These are phyloP conservation scores for Orbilia quercus DNA, from an alignment of 2,329 filamentous ascomycete genomes.

Conservation along the genomic window DNA sequence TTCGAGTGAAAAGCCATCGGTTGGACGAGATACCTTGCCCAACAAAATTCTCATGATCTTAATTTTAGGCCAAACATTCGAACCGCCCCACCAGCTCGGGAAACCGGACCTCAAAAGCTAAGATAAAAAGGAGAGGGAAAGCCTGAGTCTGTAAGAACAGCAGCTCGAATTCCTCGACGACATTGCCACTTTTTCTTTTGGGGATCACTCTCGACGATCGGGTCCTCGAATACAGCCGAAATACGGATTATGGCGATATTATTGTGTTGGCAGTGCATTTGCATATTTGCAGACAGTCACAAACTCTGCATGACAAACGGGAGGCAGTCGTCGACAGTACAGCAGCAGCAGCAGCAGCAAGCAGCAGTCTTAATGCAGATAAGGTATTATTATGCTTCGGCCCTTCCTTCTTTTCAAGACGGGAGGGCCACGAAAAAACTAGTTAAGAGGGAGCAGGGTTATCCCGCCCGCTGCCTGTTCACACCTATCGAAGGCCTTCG, in stretches of 20 bases:
- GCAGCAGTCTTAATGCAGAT: slow-evolving; percentile 45
- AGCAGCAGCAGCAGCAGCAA: no score
- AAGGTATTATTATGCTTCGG: slow-evolving; percentile 53
- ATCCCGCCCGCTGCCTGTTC: slow-evolving; percentile 54
- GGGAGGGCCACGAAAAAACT: slow-evolving; percentile 56
- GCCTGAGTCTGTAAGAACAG: neutral
- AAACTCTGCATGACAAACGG: slow-evolving; percentile 21
- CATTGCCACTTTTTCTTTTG: slow-evolving; percentile 11
- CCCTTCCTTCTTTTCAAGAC: slow-evolving; percentile 49
- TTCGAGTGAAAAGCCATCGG: slow-evolving; percentile 46
- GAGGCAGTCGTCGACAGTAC: neutral
- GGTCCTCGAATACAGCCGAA: slow-evolving; percentile 38
- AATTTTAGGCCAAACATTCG: slow-evolving; percentile 48
- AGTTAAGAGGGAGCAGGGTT: slow-evolving; percentile 55
- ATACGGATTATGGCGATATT: slow-evolving; percentile 30
- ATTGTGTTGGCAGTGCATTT: slow-evolving; percentile 54
- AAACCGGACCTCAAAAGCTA: slow-evolving; percentile 16
- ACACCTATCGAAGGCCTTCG: slow-evolving; percentile 54
- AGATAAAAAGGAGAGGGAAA: slow-evolving; percentile 31
- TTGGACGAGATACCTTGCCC: slow-evolving; percentile 49
- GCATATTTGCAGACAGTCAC: slow-evolving; percentile 13
- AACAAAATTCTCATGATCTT: slow-evolving; percentile 55
- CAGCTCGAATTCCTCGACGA: neutral
- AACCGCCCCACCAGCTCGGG: slow-evolving; percentile 23
- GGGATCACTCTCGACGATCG: slow-evolving; percentile 29